Base-by-base conservation (phyloP, 306 rosid genomes). In the Morella rubra region DNA sequence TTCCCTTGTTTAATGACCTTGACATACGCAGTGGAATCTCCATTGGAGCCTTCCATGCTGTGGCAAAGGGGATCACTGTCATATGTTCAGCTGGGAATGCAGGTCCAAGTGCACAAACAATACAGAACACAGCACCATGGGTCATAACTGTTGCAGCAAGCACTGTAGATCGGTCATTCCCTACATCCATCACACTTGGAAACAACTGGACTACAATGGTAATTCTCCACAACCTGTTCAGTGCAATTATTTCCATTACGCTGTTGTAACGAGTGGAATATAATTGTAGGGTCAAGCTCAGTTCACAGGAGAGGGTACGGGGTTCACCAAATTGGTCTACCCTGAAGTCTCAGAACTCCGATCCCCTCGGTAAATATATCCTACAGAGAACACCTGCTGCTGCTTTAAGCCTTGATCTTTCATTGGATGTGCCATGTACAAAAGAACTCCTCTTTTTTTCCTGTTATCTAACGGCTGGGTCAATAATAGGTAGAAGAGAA, bases 31-130 rank as follows among this genome's bases (percentile, higher is more conserved):
- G 76, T 41, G 83, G 73, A 46, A 79, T 83, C 58, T 64, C 85
- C 65, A 13, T 80, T 8, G 88, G 89, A 32, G 79, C 91, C 2
- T 88, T 81, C 74, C 91, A 85, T 73, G 91, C 84, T 40, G 86
- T 73, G 71, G 84, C 78, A 15, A 78, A 81, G 72, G 90, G 90
- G 16, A 84, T 88, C 22, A 67, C 56, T 18, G 88, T 88, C 27
- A 81, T 88, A 15, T 73, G 84, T 69, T 59, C 81, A 7, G 82
- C 87, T 14, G 88, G 80, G 54, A 88, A 88, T 66, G 60, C 1
- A 1, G 91, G 91, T 8, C 89, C 89, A 67, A 27, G 58, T 60
- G 74, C 83, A 8, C 78, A 81, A 61, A 76, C 89, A 2, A 78
- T 85, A 47, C 66, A 73, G 54, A 88, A 84, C 64, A 69, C 84